A percentile compares a stretch with the other conserved stretches of the same genome.
Conservation (phyloP, 306 rosid genomes). For the Acacia acuminata region DNA sequence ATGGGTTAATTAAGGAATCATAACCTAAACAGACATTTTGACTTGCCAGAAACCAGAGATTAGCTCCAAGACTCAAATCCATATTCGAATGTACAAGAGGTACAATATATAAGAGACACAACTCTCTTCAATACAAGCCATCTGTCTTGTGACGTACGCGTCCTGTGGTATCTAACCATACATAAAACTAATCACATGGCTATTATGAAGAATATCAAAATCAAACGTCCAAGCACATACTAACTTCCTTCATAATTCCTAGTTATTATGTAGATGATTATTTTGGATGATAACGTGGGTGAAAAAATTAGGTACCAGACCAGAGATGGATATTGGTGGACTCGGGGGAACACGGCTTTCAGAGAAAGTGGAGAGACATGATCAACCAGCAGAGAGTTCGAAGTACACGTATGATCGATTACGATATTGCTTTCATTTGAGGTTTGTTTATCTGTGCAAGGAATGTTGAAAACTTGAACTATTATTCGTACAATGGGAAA, state of each 20-base stretch:
- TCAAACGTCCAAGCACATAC: not conserved
- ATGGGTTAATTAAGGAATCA: too few species aligned
- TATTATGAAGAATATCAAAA: too few species aligned
- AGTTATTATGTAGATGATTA: not conserved
- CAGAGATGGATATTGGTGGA: not conserved
- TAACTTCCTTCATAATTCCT: too few species aligned
- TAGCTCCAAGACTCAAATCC: too few species aligned
- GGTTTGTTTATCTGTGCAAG: not conserved
- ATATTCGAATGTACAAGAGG: too few species aligned
- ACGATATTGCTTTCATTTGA: not conserved
- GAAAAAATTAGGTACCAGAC: not conserved
- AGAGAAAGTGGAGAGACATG: not conserved
- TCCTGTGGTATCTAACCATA: too few species aligned
- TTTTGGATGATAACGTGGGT: not conserved
- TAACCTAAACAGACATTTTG: too few species aligned
- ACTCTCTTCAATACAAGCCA: too few species aligned
- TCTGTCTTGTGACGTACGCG: too few species aligned
- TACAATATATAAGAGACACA: too few species aligned
- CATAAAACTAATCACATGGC: too few species aligned
- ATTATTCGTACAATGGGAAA: not conserved
- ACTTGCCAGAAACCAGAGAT: too few species aligned
- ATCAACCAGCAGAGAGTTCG: not conserved
- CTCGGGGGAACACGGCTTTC: not conserved
- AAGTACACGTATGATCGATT: not conserved
- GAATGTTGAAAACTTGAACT: not conserved